phyloP scores from a whole-genome alignment of 768 basidiomycete species.

The Sarcodon sp. region DNA sequence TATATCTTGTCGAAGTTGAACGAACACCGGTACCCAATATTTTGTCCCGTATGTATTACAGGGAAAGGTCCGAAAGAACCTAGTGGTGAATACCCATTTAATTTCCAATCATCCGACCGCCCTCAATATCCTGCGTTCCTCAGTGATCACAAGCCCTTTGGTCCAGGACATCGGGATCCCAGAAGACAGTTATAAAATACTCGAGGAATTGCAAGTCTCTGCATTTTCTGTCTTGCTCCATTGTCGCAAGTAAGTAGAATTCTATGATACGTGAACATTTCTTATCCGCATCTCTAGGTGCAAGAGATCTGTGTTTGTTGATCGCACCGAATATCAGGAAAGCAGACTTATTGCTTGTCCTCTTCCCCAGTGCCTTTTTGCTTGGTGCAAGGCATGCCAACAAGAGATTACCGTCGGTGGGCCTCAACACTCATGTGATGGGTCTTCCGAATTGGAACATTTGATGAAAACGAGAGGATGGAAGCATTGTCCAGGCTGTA shows the following conservation, averaged over 20 bases:
- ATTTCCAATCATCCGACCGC: neutral
- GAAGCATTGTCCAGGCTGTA: constrained; percentile 48
- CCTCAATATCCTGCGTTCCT: neutral
- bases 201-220: constrained; percentile 33
- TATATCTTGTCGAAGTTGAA: constrained; percentile 32
- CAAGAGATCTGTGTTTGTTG: constrained; percentile 32
- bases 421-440: constrained; percentile 45
- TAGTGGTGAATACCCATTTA: constrained; percentile 17
- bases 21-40: constrained; percentile 43
- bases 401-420: constrained; percentile 22
- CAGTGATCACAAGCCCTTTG: constrained; percentile 27
- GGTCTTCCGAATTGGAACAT: constrained; percentile 36
- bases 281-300: constrained; percentile 24
- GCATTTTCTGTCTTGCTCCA: constrained; percentile 28
- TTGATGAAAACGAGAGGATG: constrained; percentile 44
- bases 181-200: constrained; percentile 24
- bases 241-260: constrained; percentile 33
- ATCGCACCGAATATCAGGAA: constrained; percentile 30
- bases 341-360: constrained; percentile 35
- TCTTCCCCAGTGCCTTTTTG: constrained; percentile 28
- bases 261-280: neutral
- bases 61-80: constrained; percentile 11
- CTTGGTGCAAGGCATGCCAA: constrained; percentile 53
- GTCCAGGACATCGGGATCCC: constrained; percentile 32
- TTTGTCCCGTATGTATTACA: constrained; percentile 43